Evolutionary conservation across 768 basidiomycete species (phyloP), one percentile per base, ranked within the genome.

Genomic region (Leucosporidium yakuticum): DNA sequence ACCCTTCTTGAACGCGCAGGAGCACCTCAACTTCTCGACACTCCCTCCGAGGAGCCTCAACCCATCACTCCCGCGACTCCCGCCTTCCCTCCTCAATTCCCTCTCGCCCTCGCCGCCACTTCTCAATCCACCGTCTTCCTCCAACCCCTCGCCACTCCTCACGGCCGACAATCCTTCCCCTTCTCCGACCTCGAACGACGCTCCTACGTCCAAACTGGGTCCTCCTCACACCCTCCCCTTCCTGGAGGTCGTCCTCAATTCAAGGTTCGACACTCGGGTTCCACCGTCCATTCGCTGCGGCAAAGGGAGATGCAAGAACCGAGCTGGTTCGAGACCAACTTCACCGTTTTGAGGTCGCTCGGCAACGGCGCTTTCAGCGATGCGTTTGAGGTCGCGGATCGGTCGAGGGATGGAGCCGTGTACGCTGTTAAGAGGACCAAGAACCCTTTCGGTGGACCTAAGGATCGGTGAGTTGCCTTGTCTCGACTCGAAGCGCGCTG

Each of bases 371-470:
- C 91, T 77, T 98, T 97, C 79, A 93, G 93, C 31, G 88, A 88
- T 75, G 95, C 92, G 25, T 88, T 91, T 80, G 90, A 91, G 80
- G 82, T 83, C 50, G 62, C 71, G 39, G 79, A 80, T 29, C 74
- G 76, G 32, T 55, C 57, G 34, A 25, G 68, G 25, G 71, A 31
- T 9, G 79, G 78, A 0, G 59, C 65, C 58, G 79, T 90, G 44
- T 94, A 84, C 78, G 95, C 95, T 15, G 86, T 99, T 76, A 99
- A 99, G 83, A 89, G 90, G 77, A 94, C 91, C 36, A 93, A 94
- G 80, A 76, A 78, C 20, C 84, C 85, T 39, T 94, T 96, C 74
- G 89, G 92, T 76, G 95, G 95, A 32, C 84, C 84, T 50, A 88
- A 89, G 79, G 94, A 96, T 80, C 84, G 95, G 90, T 94, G 78